A percentile compares a stretch with the other conserved stretches of the same genome.
These are phyloP conservation scores for Phellopilus nigrolimitatus DNA, from an alignment of 1,284 basidiomycete genomes.

Conservation along the genomic window DNA sequence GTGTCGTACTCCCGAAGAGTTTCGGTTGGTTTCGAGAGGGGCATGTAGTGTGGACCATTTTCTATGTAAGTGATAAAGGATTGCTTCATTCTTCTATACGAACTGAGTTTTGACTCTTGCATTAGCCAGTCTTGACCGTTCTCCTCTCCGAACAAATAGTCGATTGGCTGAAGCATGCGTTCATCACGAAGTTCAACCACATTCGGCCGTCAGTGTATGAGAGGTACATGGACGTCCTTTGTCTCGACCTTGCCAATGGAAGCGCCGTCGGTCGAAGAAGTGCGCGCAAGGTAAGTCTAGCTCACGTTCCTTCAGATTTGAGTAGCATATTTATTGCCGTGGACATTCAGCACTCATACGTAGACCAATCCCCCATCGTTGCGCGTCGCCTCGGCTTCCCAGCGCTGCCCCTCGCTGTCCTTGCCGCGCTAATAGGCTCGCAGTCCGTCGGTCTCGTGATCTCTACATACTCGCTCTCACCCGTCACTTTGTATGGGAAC, in stretches of 20 bases:
- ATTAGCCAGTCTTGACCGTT: constrained; percentile 90
- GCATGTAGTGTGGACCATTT: constrained; percentile 82
- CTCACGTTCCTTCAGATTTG: neutral
- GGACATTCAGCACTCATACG: constrained; percentile 68
- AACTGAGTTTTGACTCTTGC: neutral
- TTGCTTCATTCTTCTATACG: neutral
- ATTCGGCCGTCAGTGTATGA: constrained; percentile 95
- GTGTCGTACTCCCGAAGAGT: constrained; percentile 74
- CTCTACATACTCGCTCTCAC: constrained; percentile 37
- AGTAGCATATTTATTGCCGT: neutral
- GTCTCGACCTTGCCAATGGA: constrained; percentile 86
- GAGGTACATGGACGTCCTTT: constrained; percentile 93
- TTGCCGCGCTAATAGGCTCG: constrained; percentile 83
- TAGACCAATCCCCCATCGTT: constrained; percentile 94
- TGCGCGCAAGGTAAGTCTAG: constrained; percentile 56
- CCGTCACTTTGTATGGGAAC: constrained; percentile 22
- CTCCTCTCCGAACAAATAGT: constrained; percentile 91
- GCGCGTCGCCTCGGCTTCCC: constrained; percentile 93
- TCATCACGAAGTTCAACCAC: constrained; percentile 98
- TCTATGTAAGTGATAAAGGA: constrained; percentile 68
- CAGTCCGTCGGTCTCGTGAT: constrained; percentile 74
- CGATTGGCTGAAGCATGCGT: constrained; percentile 99
- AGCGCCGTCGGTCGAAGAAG: constrained; percentile 65
- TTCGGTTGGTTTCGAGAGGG: constrained; percentile 77
- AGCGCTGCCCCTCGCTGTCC: constrained; percentile 85